Base-by-base conservation (phyloP, 306 rosid species). In the Pyrus pyrifolia region DNA sequence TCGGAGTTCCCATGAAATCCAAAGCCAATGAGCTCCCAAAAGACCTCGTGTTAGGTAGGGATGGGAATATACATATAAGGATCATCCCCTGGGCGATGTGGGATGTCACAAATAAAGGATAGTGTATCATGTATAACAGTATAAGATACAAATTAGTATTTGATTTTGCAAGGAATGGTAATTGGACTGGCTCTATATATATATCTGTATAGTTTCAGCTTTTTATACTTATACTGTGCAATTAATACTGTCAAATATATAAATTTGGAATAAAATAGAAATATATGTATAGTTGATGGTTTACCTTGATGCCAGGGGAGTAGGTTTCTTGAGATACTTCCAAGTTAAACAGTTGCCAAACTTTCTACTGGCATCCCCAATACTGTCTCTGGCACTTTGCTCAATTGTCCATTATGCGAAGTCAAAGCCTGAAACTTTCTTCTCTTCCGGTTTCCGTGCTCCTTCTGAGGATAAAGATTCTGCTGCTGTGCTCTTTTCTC, bases 321-420 rank as follows among this genome's bases (percentile, higher is more conserved):
- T 88, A 53, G 98, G 98, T 82, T 95, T 95, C 92, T 85, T 90
- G 90, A 90, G 73, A 81, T 89, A 89, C 77, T 95, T 92, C 81
- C 97, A 81, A 83, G 77, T 95, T 71, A 88, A 92, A 76, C 97
- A 89, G 85, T 76, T 95, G 86, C 98, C 96, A 27, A 95, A 95
- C 83, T 95, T 95, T 79, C 91, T 92, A 69, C 90, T 95, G 53
- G 97, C 97, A 60, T 89, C 90, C 12, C 98, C 98, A 4, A 84
- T 90, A 71, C 81, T 92, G 72, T 89, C 97, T 77, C 75, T 95
- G 83, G 86, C 91, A 46, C 68, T 92, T 76, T 92, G 80, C 82
- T 86, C 98, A 42, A 33, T 95, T 59, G 83, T 89, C 76, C 86
- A 89, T 76, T 90, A 88, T 49, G 96, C 92, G 21, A 92, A 88